phyloP scores from a whole-genome alignment of 2,329 filamentous ascomycete genomes.

The Ophiosphaerella herpotricha region DNA sequence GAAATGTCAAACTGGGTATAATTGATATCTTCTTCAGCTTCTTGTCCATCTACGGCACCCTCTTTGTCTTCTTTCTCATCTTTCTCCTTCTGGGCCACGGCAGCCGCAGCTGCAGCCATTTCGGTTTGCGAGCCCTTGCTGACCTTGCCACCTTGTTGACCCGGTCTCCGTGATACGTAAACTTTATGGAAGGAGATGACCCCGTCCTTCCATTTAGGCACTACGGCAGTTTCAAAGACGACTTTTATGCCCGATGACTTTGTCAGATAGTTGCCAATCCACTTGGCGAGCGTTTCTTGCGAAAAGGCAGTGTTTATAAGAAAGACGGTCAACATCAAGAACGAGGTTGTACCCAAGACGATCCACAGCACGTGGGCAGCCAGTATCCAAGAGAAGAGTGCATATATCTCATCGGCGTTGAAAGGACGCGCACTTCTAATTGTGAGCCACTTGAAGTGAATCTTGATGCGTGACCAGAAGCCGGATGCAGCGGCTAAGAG shows the following conservation, averaged over 20 bases:
- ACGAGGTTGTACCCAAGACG: slow-evolving; percentile 94
- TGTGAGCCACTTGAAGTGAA: slow-evolving; percentile 97
- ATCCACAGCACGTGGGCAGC: slow-evolving; percentile 94
- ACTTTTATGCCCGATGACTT: slow-evolving; percentile 91
- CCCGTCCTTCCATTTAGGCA: slow-evolving; percentile 92
- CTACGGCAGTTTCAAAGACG: slow-evolving; percentile 96
- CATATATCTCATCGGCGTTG: slow-evolving; percentile 95
- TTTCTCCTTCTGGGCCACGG: slow-evolving; percentile 59
- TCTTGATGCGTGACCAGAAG: slow-evolving; percentile 86
- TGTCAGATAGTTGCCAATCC: slow-evolving; percentile 94
- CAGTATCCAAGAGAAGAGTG: slow-evolving; percentile 93
- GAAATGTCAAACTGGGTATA: slow-evolving; percentile 98
- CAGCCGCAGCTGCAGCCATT: slow-evolving; percentile 80
- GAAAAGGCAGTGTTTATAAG: slow-evolving; percentile 95
- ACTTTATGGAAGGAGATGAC: slow-evolving; percentile 97
- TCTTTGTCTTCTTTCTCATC: slow-evolving; percentile 44
- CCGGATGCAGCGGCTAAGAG: slow-evolving; percentile 87
- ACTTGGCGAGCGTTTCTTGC: slow-evolving; percentile 91
- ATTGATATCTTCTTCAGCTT: slow-evolving; percentile 82
- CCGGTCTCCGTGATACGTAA: slow-evolving; percentile 88
- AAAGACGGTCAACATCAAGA: slow-evolving; percentile 89
- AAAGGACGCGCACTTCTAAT: slow-evolving; percentile 92
- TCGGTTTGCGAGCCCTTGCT: slow-evolving; percentile 87
- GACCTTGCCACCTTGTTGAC: slow-evolving; percentile 79
- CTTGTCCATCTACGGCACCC: slow-evolving; percentile 45